Base-by-base conservation (phyloP, 805 yeast species). In the Jamesozyma spencerorum region DNA sequence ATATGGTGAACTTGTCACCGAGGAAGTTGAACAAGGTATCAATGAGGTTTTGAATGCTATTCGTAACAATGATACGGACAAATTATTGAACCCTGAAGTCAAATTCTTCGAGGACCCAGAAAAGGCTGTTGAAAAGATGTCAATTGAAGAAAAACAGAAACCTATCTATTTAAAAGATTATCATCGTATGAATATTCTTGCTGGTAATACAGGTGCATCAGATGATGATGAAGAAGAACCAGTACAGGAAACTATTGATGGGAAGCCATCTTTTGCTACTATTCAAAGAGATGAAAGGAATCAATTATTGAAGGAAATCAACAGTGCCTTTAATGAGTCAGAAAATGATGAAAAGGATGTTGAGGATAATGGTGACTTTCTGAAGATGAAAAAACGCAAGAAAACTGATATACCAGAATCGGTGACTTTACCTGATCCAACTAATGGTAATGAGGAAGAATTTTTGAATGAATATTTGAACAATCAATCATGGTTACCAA, bases 141-240 rank as follows among this genome's bases (percentile, higher is more conserved):
- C 52, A 27, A 47, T 37, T 14, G 43, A 36, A 2, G 69, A 68
- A 34, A 66, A 68, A 45, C 70, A 73, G 11, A 85, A 84, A 56
- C 96, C 97, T 8, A 69, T 92, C 42, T 85, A 81, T 58, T 72
- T 92, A 61, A 87, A 88, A 51, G 98, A 92, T 60, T 92, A 88
- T 55, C 97, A 92, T 57, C 72, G 97, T 59, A 75, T 77, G 77
- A 82, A 78, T 49, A 62, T 88, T 28, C 65, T 92, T n/a, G 69
- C 79, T 3, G 90, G 88, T 10, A 72, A 69, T 32, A 74, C 73
- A 18, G 69, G 68, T 31, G 69, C 69, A 20, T 78, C 71, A n/a
- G 78, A 71, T 2, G 77, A 74, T 15, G 74, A 71, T 19, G 70
- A 69, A 20, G 69, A 69, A 22, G 78, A 71, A 1, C 77, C 74